These are phyloP conservation scores for Melaleuca alternifolia DNA, from an alignment of 345 rosid genomes.

Conservation along the genomic window DNA sequence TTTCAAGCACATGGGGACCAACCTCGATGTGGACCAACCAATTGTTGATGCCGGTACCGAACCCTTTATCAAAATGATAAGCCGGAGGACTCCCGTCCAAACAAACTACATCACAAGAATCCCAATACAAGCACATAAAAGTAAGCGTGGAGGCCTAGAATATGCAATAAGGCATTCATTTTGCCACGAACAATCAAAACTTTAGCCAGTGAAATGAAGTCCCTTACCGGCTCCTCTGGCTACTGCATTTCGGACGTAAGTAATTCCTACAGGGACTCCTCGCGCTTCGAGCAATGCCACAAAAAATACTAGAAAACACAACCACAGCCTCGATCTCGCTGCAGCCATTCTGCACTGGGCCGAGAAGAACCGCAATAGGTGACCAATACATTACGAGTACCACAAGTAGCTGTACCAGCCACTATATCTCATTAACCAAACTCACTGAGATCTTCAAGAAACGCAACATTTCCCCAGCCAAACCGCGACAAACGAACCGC, in stretches of 20 bases:
- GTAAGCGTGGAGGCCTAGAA: neutral
- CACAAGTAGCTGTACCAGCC: neutral
- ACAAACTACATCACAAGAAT: slow-evolving; percentile 41
- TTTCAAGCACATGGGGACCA: slow-evolving; percentile 4
- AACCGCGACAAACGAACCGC: neutral
- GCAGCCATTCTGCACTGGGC: slow-evolving; percentile 47
- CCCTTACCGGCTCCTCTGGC: slow-evolving; percentile 82
- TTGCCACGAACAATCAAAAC: neutral
- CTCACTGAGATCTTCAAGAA: neutral
- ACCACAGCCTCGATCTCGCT: slow-evolving; percentile 35
- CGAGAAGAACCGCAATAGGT: neutral
- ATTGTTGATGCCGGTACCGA: slow-evolving; percentile 67
- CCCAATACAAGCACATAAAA: neutral
- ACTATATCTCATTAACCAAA: neutral
- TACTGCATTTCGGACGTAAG: slow-evolving; percentile 45
- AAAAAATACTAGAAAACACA: slow-evolving; percentile 22
- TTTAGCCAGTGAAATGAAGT: neutral
- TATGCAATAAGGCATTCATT: neutral
- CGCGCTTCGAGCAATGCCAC: slow-evolving; percentile 29
- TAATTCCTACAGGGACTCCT: slow-evolving; percentile 44
- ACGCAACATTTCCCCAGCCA: neutral
- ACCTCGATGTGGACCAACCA: slow-evolving; percentile 97
- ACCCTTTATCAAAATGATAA: slow-evolving; percentile 71
- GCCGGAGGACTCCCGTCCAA: slow-evolving; percentile 97
- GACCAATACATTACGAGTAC: neutral